Evolutionary conservation across 140 eudicot genomes (phyloP).

Genomic region (Senecio squalidus): DNA sequence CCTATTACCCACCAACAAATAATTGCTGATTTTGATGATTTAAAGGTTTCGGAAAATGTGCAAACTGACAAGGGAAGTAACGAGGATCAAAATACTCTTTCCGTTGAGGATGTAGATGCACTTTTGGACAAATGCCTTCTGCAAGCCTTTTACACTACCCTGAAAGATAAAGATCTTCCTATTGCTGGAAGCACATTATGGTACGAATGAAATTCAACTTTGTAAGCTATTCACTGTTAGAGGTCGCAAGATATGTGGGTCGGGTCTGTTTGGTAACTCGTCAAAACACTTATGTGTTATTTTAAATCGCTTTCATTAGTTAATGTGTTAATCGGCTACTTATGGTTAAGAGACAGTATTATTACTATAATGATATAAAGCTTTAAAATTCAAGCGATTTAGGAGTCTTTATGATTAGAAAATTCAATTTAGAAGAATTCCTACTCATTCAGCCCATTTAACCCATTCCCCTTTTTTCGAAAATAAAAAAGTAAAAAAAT

Average conservation of each 20-base stretch:
- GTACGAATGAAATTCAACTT: conserved; percentile 27
- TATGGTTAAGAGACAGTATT: too few species aligned
- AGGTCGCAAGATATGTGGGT: not conserved
- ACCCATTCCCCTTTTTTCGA: too few species aligned
- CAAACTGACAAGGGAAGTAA: conserved; percentile 30
- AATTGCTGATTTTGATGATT: conserved; percentile 37
- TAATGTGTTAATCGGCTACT: too few species aligned
- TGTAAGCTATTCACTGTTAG: not conserved
- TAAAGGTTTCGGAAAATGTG: conserved; percentile 42
- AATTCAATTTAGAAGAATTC: too few species aligned
- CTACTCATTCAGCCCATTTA: too few species aligned
- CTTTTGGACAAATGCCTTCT: conserved; percentile 81
- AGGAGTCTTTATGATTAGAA: too few species aligned
- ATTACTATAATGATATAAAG: too few species aligned
- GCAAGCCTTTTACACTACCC: conserved; percentile 89
- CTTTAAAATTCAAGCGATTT: too few species aligned
- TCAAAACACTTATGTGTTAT: too few species aligned
- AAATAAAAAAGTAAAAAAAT: too few species aligned
- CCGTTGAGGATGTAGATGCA: conserved; percentile 61
- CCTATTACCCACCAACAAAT: conserved; percentile 32
- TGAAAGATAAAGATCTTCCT: conserved; percentile 98
- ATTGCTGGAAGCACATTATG: conserved; percentile 92
- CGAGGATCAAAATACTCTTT: conserved; percentile 52
- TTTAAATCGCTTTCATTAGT: too few species aligned
- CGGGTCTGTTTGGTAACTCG: not conserved